phyloP scores from a whole-genome alignment of 2,329 filamentous ascomycete species.

The Boeremia exigua region DNA sequence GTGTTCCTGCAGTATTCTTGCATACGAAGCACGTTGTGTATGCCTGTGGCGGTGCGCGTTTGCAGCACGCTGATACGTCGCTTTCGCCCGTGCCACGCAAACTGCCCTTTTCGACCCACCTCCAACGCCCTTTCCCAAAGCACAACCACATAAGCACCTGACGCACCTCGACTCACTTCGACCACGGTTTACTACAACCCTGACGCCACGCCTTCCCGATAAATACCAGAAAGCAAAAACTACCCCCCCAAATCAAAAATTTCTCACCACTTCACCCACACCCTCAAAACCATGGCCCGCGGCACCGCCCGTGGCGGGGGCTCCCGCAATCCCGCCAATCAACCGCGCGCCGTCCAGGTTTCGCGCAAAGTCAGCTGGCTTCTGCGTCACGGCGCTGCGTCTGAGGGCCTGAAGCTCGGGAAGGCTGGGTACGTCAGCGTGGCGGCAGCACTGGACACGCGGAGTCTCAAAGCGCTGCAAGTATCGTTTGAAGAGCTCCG shows the following conservation, averaged over 20 bases:
- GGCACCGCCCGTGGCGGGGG: conserved; percentile 45
- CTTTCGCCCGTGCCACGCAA: background rate
- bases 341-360: conserved; percentile 53
- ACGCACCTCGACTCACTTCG: conserved; percentile 1
- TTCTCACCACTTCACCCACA: conserved; percentile 21
- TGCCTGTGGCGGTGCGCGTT: background rate
- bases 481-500: conserved; percentile 78
- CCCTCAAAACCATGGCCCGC: conserved; percentile 31
- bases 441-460: conserved; percentile 63
- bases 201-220: background rate
- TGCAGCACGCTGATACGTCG: background rate
- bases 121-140: conserved; percentile 9
- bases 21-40: background rate
- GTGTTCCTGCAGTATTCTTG: background rate
- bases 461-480: conserved; percentile 69
- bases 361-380: conserved; percentile 61
- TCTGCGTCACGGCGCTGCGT: conserved; percentile 66
- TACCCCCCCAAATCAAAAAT: conserved; percentile 20
- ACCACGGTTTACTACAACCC: background rate
- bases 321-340: conserved; percentile 44
- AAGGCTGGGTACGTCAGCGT: conserved; percentile 67
- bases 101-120: background rate
- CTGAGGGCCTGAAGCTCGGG: conserved; percentile 65
- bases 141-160: background rate
- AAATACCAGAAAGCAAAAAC: background rate